Conservation (phyloP, 2,329 filamentous ascomycete species). For the Alternaria ethzedia region DNA sequence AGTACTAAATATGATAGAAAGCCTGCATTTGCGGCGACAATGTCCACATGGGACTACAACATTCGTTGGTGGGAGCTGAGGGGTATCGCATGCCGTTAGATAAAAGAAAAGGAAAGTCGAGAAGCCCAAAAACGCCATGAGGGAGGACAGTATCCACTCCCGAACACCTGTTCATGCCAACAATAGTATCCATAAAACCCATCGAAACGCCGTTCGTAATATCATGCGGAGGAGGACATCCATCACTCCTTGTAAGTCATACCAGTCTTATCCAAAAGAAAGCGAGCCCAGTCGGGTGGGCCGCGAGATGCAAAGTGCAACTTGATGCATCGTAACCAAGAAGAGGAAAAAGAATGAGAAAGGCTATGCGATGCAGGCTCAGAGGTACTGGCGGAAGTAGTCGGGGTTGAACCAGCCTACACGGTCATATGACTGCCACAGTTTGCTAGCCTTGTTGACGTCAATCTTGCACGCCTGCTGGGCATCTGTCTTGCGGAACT, state of each 20-base stretch:
- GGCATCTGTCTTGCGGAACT: slow-evolving; percentile 93
- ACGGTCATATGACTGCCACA: slow-evolving; percentile 88
- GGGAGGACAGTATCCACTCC: slow-evolving; percentile 13
- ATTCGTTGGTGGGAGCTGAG: slow-evolving; percentile 18
- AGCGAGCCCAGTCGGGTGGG: slow-evolving; percentile 22
- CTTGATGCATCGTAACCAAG: slow-evolving; percentile 19
- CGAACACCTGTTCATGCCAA: slow-evolving; percentile 30
- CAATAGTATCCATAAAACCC: slow-evolving; percentile 11
- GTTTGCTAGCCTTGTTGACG: slow-evolving; percentile 93
- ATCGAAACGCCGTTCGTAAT: slow-evolving; percentile 40
- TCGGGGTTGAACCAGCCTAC: slow-evolving; percentile 78
- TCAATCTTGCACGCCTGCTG: slow-evolving; percentile 98
- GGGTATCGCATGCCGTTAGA: slow-evolving; percentile 19
- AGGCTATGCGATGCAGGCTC: slow-evolving; percentile 11
- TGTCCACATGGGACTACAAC: slow-evolving; percentile 9
- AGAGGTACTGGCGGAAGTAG: slow-evolving; percentile 56
- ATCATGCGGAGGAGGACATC: slow-evolving; percentile 23
- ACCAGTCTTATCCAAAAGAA: slow-evolving; percentile 28
- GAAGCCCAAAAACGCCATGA: slow-evolving; percentile 22
- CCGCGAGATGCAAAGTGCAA: slow-evolving; percentile 35
- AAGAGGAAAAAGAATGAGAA: neutral
- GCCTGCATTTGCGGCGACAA: slow-evolving; percentile 17
- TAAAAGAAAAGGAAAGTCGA: neutral
- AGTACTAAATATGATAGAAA: slow-evolving; percentile 11
- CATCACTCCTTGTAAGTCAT: slow-evolving; percentile 21